Evolutionary conservation across 2,329 filamentous ascomycete genomes (phyloP).

Genomic region (Rutstroemia sp.): DNA sequence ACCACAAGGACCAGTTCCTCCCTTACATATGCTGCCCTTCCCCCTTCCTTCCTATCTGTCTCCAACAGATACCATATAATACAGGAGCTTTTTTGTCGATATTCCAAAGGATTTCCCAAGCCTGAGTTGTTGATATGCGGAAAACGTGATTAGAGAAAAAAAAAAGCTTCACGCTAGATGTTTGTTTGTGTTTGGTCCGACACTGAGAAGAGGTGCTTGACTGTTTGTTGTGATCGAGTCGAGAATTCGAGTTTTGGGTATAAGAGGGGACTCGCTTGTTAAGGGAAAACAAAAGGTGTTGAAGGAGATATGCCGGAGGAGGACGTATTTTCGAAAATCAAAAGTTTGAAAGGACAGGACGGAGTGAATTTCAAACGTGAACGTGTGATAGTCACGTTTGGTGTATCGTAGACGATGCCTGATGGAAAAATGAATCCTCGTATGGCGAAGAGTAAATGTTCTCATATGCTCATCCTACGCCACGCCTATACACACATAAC

Average conservation of each 20-base stretch:
- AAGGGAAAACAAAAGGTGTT: conserved; percentile 4
- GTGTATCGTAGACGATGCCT: conserved; percentile 21
- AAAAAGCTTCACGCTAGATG: background rate
- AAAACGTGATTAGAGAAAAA: background rate
- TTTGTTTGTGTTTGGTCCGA: background rate
- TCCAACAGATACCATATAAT: conserved; percentile 1
- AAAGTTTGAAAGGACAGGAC: conserved; percentile 29
- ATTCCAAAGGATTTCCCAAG: conserved; percentile 3
- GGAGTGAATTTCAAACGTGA: conserved; percentile 19
- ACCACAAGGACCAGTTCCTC: background rate
- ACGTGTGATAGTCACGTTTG: conserved; percentile 11
- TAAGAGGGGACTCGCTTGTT: background rate
- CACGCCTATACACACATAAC: conserved; percentile 30
- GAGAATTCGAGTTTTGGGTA: background rate
- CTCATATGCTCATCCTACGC: conserved; percentile 25
- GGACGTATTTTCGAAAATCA: conserved; percentile 6
- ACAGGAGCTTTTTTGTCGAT: background rate
- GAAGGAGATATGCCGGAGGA: conserved; percentile 1
- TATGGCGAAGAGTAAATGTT: conserved; percentile 19
- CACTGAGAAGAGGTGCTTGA: background rate
- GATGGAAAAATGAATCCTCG: conserved; percentile 15
- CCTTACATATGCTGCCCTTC: background rate
- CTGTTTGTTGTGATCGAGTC: background rate
- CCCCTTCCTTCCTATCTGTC: background rate
- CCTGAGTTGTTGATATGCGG: background rate